Base-by-base conservation (phyloP, 768 basidiomycete genomes). In the Tubosaeta brunneosetosa region DNA sequence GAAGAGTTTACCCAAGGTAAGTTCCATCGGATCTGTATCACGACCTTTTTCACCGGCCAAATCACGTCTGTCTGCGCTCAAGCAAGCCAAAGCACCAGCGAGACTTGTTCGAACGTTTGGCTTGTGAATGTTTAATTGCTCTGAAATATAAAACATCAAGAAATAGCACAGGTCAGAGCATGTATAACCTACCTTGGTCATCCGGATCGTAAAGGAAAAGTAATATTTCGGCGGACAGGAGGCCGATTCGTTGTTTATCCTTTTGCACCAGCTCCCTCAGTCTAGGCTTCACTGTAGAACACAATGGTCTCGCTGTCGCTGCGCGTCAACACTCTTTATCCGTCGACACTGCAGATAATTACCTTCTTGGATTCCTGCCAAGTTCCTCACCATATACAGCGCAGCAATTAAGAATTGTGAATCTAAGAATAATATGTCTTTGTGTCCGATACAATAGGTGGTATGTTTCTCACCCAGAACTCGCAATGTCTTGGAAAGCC, bases 341-440 rank as follows among this genome's bases (percentile, higher is more conserved):
- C 8, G 8, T 27, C 4, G 6, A 42, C 27, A 5, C 14, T 19
- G 33, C 16, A 14, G 8, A 19, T n/a, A 5, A 42, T 29, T 29
- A 57, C 64, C 61, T n/a, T 57, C 55, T 7, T 36, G 55, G 17
- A 60, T 62, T 6, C 47, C 53, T 16, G 59, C 57, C 8, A 65
- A 16, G 6, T 54, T 52, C 27, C 55, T 37, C 3, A 59, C 40
- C 58, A 61, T 61, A 14, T 55, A 55, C 31, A 65, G 41, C 8
- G 64, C 54, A 9, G 64, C 55, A 38, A 12, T 51, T 3, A 65
- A 40, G 26, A 51, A 34, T 14, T n/a, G 49, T 0, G 46, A 9
- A 6, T 59, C 64, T 65, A 12, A n/a, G 6, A 32, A 31, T 1
- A 4, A 50, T 32, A 17, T 12, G 27, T 41, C n/a, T 26, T 19